phyloP scores from a whole-genome alignment of 768 basidiomycete genomes.

The Galerina marginata region DNA sequence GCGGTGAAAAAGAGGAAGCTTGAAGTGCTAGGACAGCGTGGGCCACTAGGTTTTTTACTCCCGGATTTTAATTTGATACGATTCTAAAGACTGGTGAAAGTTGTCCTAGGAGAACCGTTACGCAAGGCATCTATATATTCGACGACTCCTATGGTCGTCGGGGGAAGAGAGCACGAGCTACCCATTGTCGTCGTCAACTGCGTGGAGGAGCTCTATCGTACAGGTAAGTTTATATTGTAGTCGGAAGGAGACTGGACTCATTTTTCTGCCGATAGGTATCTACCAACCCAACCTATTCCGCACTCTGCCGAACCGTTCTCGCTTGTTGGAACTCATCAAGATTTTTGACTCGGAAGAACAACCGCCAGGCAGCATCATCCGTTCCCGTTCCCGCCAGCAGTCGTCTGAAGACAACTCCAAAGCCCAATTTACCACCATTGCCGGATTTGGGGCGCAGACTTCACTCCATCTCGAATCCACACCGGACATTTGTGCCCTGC shows the following conservation, averaged over 20 bases:
- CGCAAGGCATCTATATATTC: slow-evolving; percentile 41
- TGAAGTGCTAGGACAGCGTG: slow-evolving; percentile 9
- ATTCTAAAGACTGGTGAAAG: slow-evolving; percentile 13
- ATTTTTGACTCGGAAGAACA: slow-evolving; percentile 40
- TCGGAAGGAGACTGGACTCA: not conserved
- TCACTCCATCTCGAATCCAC: slow-evolving; percentile 42
- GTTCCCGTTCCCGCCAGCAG: slow-evolving; percentile 23
- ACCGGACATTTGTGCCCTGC: slow-evolving; percentile 45
- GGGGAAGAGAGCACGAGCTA: slow-evolving; percentile 41
- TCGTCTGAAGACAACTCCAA: not conserved
- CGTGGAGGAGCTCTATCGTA: slow-evolving; percentile 48
- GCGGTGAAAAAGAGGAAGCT: slow-evolving; percentile 8
- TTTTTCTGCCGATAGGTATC: slow-evolving; percentile 28
- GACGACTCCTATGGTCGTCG: slow-evolving; percentile 37
- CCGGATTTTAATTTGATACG: not conserved
- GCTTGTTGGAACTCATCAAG: slow-evolving; percentile 41
- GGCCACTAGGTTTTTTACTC: slow-evolving; percentile 10
- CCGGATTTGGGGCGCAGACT: slow-evolving; percentile 32
- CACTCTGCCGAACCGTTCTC: slow-evolving; percentile 37
- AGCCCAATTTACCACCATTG: not conserved
- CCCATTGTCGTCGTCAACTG: slow-evolving; percentile 46
- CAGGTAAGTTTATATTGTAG: slow-evolving; percentile 29
- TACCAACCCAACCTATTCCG: slow-evolving; percentile 39
- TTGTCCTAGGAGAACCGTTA: slow-evolving; percentile 42
- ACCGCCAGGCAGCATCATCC: slow-evolving; percentile 24